Evolutionary conservation across 2,329 filamentous ascomycete genomes (phyloP).

Genomic region (Atkinsonella texensis): DNA sequence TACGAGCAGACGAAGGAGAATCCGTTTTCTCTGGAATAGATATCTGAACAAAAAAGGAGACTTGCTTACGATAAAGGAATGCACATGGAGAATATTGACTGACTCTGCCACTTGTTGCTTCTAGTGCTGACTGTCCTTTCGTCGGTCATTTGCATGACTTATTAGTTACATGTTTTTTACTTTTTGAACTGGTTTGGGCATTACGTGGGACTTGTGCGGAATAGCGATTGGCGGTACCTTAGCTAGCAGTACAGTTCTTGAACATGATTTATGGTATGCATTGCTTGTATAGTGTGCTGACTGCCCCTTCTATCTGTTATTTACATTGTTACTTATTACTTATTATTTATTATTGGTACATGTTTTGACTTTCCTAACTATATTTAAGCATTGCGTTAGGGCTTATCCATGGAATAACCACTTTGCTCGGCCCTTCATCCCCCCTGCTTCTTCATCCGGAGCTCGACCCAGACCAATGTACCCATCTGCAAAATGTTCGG

Average conservation of each 20-base stretch:
- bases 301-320: neutral
- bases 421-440: neutral
- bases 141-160: no score
- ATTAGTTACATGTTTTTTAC: no score
- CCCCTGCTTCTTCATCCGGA: conserved; percentile 20
- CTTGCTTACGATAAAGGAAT: neutral
- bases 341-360: no score
- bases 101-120: conserved; percentile 8
- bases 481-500: conserved; percentile 42
- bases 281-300: neutral
- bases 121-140: no score
- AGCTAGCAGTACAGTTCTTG: neutral
- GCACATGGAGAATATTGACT: neutral
- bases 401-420: no score
- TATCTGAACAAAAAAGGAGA: neutral
- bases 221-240: no score
- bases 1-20: conserved; percentile 11
- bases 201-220: no score
- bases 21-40: neutral
- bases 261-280: neutral
- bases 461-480: conserved; percentile 46
- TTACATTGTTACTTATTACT: no score
- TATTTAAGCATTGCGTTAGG: neutral
- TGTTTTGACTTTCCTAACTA: no score
- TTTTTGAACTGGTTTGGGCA: neutral